Evolutionary conservation across 768 basidiomycete species (phyloP).

Genomic region (Amanita phalloides): DNA sequence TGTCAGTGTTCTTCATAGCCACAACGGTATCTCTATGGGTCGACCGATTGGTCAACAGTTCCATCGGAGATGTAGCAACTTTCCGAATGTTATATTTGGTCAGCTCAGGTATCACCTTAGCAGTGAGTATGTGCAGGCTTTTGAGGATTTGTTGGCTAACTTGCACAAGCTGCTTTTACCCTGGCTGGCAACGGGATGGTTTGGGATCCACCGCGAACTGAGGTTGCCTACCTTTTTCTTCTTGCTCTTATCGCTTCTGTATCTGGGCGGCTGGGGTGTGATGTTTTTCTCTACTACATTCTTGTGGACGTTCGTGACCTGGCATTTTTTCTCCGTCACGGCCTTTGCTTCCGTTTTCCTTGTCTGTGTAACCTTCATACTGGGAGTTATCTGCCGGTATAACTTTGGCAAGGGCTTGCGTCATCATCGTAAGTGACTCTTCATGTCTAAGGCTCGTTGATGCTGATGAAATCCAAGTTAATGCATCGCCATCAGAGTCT

Average conservation of each 20-base stretch:
- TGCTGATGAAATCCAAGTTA: slow-evolving; percentile 16
- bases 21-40: slow-evolving; percentile 65
- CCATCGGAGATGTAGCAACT: slow-evolving; percentile 42
- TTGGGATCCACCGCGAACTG: slow-evolving; percentile 58
- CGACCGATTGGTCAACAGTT: slow-evolving; percentile 62
- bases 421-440: slow-evolving; percentile 43
- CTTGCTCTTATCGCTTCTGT: slow-evolving; percentile 45
- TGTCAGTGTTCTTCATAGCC: slow-evolving; percentile 71
- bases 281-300: slow-evolving; percentile 69
- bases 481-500: slow-evolving; percentile 31
- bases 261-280: slow-evolving; percentile 58
- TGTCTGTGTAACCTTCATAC: slow-evolving; percentile 38
- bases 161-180: slow-evolving; percentile 45
- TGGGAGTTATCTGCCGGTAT: slow-evolving; percentile 57
- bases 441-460: neutral
- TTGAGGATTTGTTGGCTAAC: neutral
- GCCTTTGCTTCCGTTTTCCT: slow-evolving; percentile 46
- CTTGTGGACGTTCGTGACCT: slow-evolving; percentile 65
- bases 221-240: slow-evolving; percentile 51
- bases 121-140: slow-evolving; percentile 31
- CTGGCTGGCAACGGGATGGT: slow-evolving; percentile 73
- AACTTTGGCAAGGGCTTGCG: slow-evolving; percentile 74
- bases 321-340: slow-evolving; percentile 67
- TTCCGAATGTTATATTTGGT: slow-evolving; percentile 41
- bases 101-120: slow-evolving; percentile 41